phyloP scores from a whole-genome alignment of 2,329 filamentous ascomycete genomes.

The Neonectria faginata region DNA sequence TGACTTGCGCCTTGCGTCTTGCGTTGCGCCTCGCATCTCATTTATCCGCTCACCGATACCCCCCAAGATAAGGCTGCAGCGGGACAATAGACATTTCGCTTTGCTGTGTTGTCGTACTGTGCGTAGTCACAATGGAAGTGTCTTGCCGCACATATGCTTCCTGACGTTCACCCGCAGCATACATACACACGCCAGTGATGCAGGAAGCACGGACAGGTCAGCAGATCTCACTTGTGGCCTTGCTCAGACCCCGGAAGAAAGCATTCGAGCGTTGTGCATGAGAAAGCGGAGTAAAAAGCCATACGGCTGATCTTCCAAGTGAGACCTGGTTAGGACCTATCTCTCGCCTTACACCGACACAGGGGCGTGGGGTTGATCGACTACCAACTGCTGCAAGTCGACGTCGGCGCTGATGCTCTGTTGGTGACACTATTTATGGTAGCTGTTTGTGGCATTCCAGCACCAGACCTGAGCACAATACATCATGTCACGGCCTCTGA shows the following conservation, averaged over 20 bases:
- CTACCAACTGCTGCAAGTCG: conserved; percentile 4
- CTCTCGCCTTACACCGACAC: neutral
- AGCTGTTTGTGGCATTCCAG: conserved; percentile 7
- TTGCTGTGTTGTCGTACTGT: neutral
- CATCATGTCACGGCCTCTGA: conserved; percentile 5
- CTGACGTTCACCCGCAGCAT: conserved; percentile 24
- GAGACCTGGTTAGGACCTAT: conserved; percentile 8
- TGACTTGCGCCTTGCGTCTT: conserved; percentile 11
- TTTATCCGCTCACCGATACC: conserved; percentile 21
- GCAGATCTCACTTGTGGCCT: conserved; percentile 18
- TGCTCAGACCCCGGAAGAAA: neutral
- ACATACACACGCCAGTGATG: conserved; percentile 14
- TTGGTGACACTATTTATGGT: conserved; percentile 4
- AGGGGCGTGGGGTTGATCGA: neutral
- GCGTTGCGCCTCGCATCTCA: conserved; percentile 11
- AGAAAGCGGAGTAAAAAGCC: conserved; percentile 19
- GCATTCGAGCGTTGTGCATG: neutral
- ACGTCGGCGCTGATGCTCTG: neutral
- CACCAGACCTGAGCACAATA: conserved; percentile 2
- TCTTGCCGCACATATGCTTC: conserved; percentile 2
- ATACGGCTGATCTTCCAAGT: neutral
- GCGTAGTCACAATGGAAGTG: neutral
- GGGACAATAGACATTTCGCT: conserved; percentile 17
- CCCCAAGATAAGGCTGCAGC: conserved; percentile 30
- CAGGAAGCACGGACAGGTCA: conserved; percentile 17